These are phyloP conservation scores for Dendrobium huoshanense DNA, from an alignment of 106 monocot genomes.

Conservation along the genomic window DNA sequence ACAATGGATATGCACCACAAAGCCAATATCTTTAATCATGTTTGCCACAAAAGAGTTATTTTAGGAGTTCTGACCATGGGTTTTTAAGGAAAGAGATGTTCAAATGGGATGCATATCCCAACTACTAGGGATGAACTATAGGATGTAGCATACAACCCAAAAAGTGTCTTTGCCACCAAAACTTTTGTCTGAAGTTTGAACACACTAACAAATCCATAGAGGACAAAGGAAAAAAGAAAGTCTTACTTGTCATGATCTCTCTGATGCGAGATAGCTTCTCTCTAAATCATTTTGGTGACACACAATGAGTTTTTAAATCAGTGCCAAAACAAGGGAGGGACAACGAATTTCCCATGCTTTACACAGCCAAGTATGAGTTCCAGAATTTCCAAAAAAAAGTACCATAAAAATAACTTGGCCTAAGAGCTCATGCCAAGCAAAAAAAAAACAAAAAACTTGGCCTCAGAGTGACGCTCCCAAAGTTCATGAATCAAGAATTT, in stretches of 20 bases:
- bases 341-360: neutral
- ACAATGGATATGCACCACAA: neutral
- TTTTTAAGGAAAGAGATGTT: neutral
- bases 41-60: neutral
- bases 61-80: neutral
- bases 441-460: neutral
- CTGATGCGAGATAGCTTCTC: neutral
- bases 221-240: neutral
- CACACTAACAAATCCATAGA: neutral
- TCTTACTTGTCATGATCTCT: neutral
- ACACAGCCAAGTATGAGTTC: neutral
- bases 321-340: neutral
- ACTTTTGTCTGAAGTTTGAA: neutral
- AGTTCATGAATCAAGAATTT: neutral
- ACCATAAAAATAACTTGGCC: neutral
- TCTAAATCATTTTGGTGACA: neutral
- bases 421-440: neutral
- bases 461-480: neutral
- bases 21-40: neutral
- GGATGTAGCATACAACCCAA: neutral
- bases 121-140: too few relatives aligned
- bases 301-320: neutral
- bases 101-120: neutral
- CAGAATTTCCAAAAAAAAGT: neutral
- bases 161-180: neutral